Base-by-base conservation (phyloP, 768 basidiomycete genomes). In the Naganishia onofrii region DNA sequence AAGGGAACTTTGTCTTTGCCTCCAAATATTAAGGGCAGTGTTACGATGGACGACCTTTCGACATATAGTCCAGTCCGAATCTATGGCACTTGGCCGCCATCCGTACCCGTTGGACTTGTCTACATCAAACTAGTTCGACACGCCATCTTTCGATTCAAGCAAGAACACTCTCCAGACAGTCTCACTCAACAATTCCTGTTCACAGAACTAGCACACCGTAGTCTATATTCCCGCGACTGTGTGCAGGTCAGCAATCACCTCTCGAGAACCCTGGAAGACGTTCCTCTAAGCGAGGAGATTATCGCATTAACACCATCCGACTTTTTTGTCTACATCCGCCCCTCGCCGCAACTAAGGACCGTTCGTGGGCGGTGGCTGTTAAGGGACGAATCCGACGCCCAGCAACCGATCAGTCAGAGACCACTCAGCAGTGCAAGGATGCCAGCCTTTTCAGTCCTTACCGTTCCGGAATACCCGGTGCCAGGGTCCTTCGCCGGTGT, bases 1-100 rank as follows among this genome's bases (percentile, higher is more conserved):
- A 63, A 63, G 60, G 60, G 60, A 63, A 63, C 36, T 63, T 63
- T 21, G 34, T 63, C n/a, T 42, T 38, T 36, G 60, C 38, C 26
- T 63, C 26, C 48, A 51, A 51, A 46, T 63, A 13, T 36, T 34
- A 1, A 31, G 42, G 57, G 57, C 57, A 38, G 57, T 58, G 60
- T 63, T 26, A 21, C 12, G 38, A 63, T 63, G 60, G 32, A 36
- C 10, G 3, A 38, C 8, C 12, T 36, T 63, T 63, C n/a, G 42
- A 28, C 36, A 63, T 63, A 63, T 63, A 63, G 60, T 34, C 42
- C 32, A 15, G 23, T n/a, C 13, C 60, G 38, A 28, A 13, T 36
- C n/a, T 44, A 29, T 1, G 29, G 31, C 54, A 42, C 38, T 19
- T 12, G 9, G 38, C 23, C 19, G 10, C 26, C 26, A n/a, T 3